Evolutionary conservation across 1,139 yeast genomes (phyloP), one percentile per base, ranked within the genome.

Genomic region (Martiniozyma asiatica): DNA sequence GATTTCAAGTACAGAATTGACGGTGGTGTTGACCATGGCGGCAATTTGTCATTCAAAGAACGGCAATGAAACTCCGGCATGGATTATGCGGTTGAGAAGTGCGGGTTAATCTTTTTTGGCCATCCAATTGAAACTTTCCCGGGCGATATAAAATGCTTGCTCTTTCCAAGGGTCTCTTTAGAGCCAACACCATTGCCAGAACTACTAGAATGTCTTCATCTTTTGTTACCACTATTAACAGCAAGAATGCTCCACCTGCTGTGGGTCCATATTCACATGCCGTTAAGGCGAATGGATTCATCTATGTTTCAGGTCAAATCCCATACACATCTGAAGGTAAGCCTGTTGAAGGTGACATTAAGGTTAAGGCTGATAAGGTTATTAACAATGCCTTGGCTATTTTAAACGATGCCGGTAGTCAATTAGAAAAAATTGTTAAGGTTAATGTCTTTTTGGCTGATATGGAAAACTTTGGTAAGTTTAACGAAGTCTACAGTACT

Each of bases 201-300:
- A n/a, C 18, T 6, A 17, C 8, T 17, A 64, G 68, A 61, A 53
- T 57, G 45, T 46, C 59, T 27, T 24, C 27, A 7, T 51, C 68
- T 20, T 54, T 65, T 23, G 53, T 68, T 35, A 62, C 65, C 37
- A 63, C 71, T 35, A 71, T 73, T 35, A 63, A 65, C 49, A 77
- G 94, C 34, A 65, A 73, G 39, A 66, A 65, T 44, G 95, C 95
- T 22, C 96, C 97, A 47, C 84, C 93, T 38, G 94, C 96, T 41
- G 95, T 94, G 30, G 96, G 95, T 33, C 73, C 94, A 13, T 87
- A 87, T 59, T 80, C 94, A 25, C 96, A 85, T 56, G 96, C 96
- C 30, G 70, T 85, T 57, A 85, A 80, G 62, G 89, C 74, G 40
- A 77, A 78, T 53, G 85, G 79, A 35, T 74, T 84, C 56, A 59